Conservation (phyloP, 306 rosid genomes). For the Carpinus viminea region DNA sequence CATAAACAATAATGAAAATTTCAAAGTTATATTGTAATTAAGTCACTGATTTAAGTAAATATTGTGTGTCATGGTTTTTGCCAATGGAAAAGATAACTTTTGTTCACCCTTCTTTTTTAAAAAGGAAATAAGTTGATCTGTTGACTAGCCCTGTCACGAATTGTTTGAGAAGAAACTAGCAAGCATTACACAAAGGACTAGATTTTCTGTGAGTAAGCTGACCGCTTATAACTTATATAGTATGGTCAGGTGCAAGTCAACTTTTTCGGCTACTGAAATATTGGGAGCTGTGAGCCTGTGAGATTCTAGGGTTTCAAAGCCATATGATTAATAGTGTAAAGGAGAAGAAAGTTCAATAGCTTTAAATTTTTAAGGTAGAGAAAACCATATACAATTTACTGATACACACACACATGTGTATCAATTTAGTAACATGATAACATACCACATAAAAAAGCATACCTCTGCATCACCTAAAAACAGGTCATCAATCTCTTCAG, state of each 20-base stretch:
- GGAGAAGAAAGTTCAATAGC: background rate
- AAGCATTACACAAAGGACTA: background rate
- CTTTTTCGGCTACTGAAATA: background rate
- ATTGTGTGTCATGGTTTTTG: background rate
- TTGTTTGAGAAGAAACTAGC: background rate
- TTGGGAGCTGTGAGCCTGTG: background rate
- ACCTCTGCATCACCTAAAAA: conserved; percentile 95
- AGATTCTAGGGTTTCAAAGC: background rate
- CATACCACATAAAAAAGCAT: background rate
- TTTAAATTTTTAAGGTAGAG: background rate
- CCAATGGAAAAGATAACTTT: background rate
- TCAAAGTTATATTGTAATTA: background rate
- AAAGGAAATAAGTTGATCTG: background rate
- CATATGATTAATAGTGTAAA: background rate
- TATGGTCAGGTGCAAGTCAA: background rate
- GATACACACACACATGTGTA: background rate
- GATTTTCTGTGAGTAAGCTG: background rate
- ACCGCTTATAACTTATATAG: background rate
- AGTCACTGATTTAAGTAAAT: background rate
- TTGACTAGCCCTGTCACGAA: background rate
- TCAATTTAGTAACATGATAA: conserved; percentile 6
- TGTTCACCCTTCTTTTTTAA: background rate
- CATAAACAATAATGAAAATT: background rate
- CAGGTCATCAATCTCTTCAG: conserved; percentile 86
- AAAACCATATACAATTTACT: background rate